A percentile compares a stretch with the other conserved stretches of the same genome.
Conservation (phyloP, 148 eudicot species). For the Chenopodium quinoa region DNA sequence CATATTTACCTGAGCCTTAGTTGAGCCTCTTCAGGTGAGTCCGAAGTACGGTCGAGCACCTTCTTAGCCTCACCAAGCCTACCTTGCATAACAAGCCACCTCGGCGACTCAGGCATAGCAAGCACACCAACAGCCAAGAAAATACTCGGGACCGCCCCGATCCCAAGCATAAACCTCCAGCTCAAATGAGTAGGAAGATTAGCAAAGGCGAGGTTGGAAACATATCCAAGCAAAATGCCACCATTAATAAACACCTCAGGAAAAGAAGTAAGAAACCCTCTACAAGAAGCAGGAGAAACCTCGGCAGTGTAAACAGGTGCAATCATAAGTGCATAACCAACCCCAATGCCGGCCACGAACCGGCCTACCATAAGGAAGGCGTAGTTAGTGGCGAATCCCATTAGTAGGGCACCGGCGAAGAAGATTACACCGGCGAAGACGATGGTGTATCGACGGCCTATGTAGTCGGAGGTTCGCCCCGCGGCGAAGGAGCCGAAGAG, state of each 20-base stretch:
- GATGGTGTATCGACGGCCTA: conserved; percentile 50
- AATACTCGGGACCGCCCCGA: conserved; percentile 64
- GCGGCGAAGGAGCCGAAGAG: conserved; percentile 45
- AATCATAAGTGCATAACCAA: conserved; percentile 61
- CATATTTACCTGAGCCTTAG: conserved; percentile 34
- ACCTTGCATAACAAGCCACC: conserved; percentile 87
- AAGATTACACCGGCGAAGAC: conserved; percentile 46
- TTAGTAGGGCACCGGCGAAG: conserved; percentile 45
- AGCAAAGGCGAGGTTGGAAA: conserved; percentile 65
- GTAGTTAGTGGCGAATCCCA: conserved; percentile 49
- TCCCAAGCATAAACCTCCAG: conserved; percentile 83
- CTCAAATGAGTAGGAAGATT: conserved; percentile 48
- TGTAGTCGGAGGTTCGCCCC: conserved; percentile 43
- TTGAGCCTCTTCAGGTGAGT: conserved; percentile 53
- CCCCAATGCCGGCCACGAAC: conserved; percentile 46
- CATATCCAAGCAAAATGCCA: conserved; percentile 65
- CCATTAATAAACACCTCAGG: conserved; percentile 77
- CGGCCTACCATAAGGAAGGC: conserved; percentile 47
- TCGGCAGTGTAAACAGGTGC: conserved; percentile 94
- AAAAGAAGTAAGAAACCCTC: conserved; percentile 79
- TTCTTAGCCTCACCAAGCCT: conserved; percentile 61
- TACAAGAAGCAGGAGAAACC: conserved; percentile 67
- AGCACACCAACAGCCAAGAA: conserved; percentile 53
- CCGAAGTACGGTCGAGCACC: conserved; percentile 56
- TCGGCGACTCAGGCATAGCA: conserved; percentile 76